These are phyloP conservation scores for Apiospora phragmitis DNA, from an alignment of 2,329 filamentous ascomycete species.

Conservation along the genomic window DNA sequence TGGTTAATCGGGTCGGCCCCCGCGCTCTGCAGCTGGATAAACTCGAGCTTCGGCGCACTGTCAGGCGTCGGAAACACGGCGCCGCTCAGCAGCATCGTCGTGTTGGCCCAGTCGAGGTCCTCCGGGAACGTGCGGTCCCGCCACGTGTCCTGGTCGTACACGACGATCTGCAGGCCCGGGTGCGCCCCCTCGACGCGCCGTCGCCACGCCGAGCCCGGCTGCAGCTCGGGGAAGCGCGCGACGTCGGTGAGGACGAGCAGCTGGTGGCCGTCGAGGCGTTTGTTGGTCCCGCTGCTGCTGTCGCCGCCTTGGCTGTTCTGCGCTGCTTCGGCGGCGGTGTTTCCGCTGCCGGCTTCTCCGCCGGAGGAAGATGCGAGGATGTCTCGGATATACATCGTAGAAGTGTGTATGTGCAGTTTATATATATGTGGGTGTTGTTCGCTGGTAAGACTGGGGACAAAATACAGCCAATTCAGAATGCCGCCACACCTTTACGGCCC, in stretches of 20 bases:
- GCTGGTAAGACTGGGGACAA: not conserved
- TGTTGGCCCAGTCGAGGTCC: slow-evolving; percentile 44
- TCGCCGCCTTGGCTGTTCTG: too few species aligned
- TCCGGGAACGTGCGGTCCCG: slow-evolving; percentile 9
- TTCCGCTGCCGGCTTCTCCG: not conserved
- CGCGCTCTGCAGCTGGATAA: slow-evolving; percentile 55
- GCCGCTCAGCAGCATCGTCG: slow-evolving; percentile 50
- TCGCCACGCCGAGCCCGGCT: not conserved
- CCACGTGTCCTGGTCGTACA: slow-evolving; percentile 5
- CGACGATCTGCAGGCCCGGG: not conserved
- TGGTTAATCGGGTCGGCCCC: slow-evolving; percentile 52
- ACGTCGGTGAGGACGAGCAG: not conserved
- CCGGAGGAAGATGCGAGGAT: not conserved
- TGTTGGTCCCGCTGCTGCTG: not conserved
- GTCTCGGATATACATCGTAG: not conserved
- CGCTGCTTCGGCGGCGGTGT: not conserved
- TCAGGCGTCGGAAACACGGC: slow-evolving; percentile 42
- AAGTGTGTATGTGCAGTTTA: not conserved
- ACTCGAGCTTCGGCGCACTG: slow-evolving; percentile 47
- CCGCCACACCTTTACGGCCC: not conserved
- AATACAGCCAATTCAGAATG: not conserved
- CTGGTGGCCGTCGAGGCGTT: not conserved
- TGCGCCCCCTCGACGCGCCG: not conserved
- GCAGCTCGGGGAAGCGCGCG: not conserved
- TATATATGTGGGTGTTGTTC: not conserved